Conservation (phyloP, 73 alveolate species). For the Loxodes magnus region DNA sequence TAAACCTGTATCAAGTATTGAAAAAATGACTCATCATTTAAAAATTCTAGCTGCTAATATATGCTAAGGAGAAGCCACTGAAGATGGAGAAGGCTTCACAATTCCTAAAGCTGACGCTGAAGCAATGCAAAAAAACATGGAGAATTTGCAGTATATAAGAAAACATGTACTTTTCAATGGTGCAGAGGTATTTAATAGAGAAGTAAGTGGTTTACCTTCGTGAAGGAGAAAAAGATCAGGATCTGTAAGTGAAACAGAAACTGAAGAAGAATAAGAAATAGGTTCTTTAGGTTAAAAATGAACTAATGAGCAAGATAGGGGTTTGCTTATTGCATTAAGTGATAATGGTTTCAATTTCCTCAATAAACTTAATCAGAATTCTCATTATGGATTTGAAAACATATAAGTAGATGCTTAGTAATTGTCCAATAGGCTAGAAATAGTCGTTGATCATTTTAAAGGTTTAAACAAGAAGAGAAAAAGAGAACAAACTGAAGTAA, state of each 20-base stretch:
- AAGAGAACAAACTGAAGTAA: constrained; percentile 5
- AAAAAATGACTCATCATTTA: constrained; percentile 52
- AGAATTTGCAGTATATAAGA: constrained; percentile 78
- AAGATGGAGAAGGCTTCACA: constrained; percentile 75
- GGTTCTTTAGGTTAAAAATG: constrained; percentile 45
- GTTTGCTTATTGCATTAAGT: constrained; percentile 49
- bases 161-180: constrained; percentile 59
- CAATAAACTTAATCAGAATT: constrained; percentile 22
- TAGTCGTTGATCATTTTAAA: constrained; percentile 62
- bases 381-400: constrained; percentile 42
- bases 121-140: constrained; percentile 52
- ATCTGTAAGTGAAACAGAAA: constrained; percentile 21
- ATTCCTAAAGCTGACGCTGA: constrained; percentile 60
- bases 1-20: constrained; percentile 33
- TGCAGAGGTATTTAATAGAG: constrained; percentile 54
- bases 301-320: constrained; percentile 58
- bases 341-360: constrained; percentile 71
- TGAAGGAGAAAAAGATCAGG: constrained; percentile 32
- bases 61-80: constrained; percentile 19
- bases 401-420: constrained; percentile 37
- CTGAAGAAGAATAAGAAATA: constrained; percentile 25
- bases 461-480: constrained; percentile 31
- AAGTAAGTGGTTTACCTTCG: too few relatives aligned
- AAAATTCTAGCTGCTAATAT: constrained; percentile 39
- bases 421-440: constrained; percentile 54